Conservation (phyloP, 176 grass and related monocot species). For the Avena eriantha region DNA sequence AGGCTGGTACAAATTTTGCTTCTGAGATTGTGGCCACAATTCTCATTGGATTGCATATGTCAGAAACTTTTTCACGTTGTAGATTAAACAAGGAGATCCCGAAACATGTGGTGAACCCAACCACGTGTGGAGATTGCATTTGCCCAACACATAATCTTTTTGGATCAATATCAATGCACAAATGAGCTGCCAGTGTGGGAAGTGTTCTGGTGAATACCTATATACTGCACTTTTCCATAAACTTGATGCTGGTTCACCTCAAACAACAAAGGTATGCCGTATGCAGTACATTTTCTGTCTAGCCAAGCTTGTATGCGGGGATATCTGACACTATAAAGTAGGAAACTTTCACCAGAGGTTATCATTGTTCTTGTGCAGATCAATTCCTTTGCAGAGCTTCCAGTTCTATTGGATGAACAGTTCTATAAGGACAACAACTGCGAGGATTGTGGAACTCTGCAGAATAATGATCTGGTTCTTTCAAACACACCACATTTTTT, state of each 20-base stretch:
- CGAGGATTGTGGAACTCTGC: neutral
- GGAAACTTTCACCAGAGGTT: neutral
- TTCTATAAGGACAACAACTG: neutral
- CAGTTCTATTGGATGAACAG: neutral
- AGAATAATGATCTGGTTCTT: neutral
- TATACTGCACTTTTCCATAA: slow-evolving; percentile 17
- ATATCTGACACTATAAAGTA: neutral
- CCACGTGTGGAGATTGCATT: slow-evolving; percentile 2
- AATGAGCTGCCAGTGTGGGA: slow-evolving; percentile 15
- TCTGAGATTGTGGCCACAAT: slow-evolving; percentile 1
- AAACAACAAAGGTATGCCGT: slow-evolving; percentile 24
- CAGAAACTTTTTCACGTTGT: neutral
- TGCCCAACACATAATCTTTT: slow-evolving; percentile 26
- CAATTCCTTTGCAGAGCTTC: slow-evolving; percentile 36
- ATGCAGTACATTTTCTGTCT: neutral
- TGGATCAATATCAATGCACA: neutral
- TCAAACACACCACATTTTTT: slow-evolving; percentile 24
- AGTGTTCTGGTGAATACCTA: neutral
- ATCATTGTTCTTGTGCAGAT: neutral
- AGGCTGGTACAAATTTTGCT: neutral
- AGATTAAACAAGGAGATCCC: neutral
- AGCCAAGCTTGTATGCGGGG: neutral
- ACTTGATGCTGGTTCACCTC: slow-evolving; percentile 8
- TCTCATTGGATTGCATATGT: slow-evolving; percentile 21
- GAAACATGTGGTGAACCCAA: neutral